Evolutionary conservation across 257 asterid genomes (phyloP), one percentile per base, ranked within the genome.

Genomic region (Linaria vulgaris): DNA sequence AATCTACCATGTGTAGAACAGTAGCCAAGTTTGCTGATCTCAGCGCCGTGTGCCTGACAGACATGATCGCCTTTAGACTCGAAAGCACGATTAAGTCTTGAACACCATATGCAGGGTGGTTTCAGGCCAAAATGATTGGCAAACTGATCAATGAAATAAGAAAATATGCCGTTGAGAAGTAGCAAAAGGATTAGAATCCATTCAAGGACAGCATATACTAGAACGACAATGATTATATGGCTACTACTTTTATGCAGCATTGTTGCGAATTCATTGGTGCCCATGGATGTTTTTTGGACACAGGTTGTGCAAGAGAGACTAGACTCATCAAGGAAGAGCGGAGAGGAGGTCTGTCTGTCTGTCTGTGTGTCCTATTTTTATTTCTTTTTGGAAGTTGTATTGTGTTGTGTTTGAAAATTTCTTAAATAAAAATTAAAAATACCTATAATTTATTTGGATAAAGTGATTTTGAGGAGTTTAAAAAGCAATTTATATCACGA

Each of bases 171-270:
- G 71, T 80, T 87, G 22, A 84, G 80, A 3, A 87, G 79, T 22
- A 87, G 85, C 34, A 84, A 79, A 67, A 73, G 30, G 20, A 87
- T 84, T 6, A 87, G 64, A 72, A 72, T 80, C 95, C 95, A 87
- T 69, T 87, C 95, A 45, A 87, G 85, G 50, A 79, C 23, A 37
- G 94, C 90, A 65, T 82, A 82, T 10, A 80, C 67, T 58, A 87
- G 83, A 68, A 80, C 64, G 16, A 77, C 73, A 15, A 79, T 65
- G 38, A 76, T 71, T 69, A 64, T 80, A 22, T 72, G 81, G 81
- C 83, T 75, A 72, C 70, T 79, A 72, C 70, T 79, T 66, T 69
- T 82, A 9, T 83, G 82, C 49, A 82, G 67, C 83, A 83, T 79
- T 55, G 72, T 70, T 59, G 87, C 87, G 63, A 84, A 80, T 66